Conservation (phyloP, 2,329 filamentous ascomycete species). For the Clarireedia paspali region DNA sequence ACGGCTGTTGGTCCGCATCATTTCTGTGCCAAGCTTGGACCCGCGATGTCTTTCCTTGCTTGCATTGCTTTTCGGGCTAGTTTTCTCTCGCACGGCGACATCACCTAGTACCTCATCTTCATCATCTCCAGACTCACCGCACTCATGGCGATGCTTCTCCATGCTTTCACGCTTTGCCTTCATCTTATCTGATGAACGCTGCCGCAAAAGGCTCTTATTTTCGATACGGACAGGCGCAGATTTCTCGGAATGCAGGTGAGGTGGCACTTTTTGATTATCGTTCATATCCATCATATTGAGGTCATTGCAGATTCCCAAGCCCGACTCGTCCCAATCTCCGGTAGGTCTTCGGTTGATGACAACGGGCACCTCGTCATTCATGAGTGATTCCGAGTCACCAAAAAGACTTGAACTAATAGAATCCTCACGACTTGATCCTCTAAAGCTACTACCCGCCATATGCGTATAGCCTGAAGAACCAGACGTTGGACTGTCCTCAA, state of each 20-base stretch:
- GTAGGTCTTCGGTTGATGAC: conserved; percentile 65
- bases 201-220: conserved; percentile 36
- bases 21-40: conserved; percentile 89
- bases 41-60: conserved; percentile 53
- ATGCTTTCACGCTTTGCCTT: conserved; percentile 66
- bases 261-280: conserved; percentile 34
- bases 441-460: conserved; percentile 70
- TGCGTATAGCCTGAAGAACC: conserved; percentile 64
- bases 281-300: conserved; percentile 29
- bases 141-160: conserved; percentile 65
- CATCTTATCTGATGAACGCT: conserved; percentile 66
- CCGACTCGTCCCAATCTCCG: conserved; percentile 73
- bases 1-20: conserved; percentile 95
- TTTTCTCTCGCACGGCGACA: conserved; percentile 32
- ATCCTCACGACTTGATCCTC: conserved; percentile 75
- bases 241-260: conserved; percentile 50
- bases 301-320: conserved; percentile 69
- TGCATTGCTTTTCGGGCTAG: conserved; percentile 39
- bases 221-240: conserved; percentile 59
- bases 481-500: conserved; percentile 70
- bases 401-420: conserved; percentile 85
- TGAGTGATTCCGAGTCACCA: conserved; percentile 74
- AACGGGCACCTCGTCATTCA: conserved; percentile 69
- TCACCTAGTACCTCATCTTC: conserved; percentile 85
- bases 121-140: conserved; percentile 83